Base-by-base conservation (phyloP, 1,139 yeast genomes). In the Geotrichum bryndzae region DNA sequence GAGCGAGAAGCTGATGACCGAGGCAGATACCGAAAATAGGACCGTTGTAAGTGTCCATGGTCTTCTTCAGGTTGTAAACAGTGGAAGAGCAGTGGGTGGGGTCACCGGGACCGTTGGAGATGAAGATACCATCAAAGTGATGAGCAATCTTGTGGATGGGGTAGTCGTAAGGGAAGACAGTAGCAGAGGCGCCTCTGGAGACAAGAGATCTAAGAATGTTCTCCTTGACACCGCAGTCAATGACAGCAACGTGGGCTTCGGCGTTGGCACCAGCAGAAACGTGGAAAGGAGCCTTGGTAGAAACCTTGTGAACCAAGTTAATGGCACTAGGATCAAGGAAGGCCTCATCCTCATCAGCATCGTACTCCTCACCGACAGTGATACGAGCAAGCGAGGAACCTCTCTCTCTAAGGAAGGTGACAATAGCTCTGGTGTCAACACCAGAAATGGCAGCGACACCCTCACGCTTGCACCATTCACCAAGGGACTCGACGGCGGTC, bases 151-250 rank as follows among this genome's bases (percentile, higher is more conserved):
- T 88, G 73, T 92, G 92, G 68, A 94, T 84, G 67, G 96, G 96
- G 76, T 90, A 92, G 77, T 94, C 89, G 76, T 88, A 92, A 61
- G 99, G 99, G 83, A 94, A 88, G 41, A 94, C 98, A 1, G 98
- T 94, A 69, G 92, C 85, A 33, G 96, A 87, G 48, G 97, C 97
- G 66, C 98, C 99, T 77, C 99, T 88, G 68, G 90, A 83, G 45
- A 89, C 98, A 62, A 94, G 82, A 67, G 96, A 90, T 77, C 99
- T 86, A 73, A 94, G 82, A 68, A 94, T 94, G 77, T 94, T 94
- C 76, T 94, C 98, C 81, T 94, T 94, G 68, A 95, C 98, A 73
- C 99, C 99, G 77, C 99, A 94, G 76, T 94, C 99, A 66, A 94
- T 82, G 53, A 94, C 92, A 11, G 98, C 97, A 67, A 94, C 85